phyloP scores from a whole-genome alignment of 2,329 filamentous ascomycete species.

The Fusarium lyarnte region DNA sequence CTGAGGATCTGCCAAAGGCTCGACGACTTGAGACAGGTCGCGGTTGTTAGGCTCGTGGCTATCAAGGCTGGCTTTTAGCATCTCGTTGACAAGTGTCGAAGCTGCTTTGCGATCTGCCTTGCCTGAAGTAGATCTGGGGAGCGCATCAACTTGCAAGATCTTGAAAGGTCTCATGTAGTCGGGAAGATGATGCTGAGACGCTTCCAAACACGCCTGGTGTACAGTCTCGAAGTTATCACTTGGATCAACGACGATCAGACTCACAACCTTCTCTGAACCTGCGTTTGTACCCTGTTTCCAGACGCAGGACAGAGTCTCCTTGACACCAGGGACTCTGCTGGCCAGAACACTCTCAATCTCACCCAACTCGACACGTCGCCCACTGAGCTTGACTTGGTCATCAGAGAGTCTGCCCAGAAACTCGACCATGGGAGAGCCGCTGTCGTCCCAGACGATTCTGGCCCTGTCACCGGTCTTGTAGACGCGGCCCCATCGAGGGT shows the following conservation, averaged over 20 bases:
- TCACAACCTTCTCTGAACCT: conserved; percentile 19
- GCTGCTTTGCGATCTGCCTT: conserved; percentile 14
- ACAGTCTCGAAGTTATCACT: not conserved
- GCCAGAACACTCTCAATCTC: conserved; percentile 19
- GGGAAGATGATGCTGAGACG: not conserved
- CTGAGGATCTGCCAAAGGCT: not conserved
- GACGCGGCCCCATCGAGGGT: not conserved
- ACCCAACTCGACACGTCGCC: conserved; percentile 18
- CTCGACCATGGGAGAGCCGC: not conserved
- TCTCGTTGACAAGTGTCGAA: not conserved
- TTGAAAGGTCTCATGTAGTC: conserved; percentile 29
- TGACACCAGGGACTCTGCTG: not conserved
- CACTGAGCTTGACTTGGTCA: conserved; percentile 25
- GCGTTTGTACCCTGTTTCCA: not conserved
- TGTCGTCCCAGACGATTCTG: not conserved
- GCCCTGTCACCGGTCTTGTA: conserved; percentile 22
- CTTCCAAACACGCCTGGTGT: not conserved
- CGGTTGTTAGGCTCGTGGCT: fast-evolving
- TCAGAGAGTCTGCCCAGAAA: conserved; percentile 22
- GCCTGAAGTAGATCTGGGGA: conserved; percentile 10
- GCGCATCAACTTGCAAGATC: not conserved
- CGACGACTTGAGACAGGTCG: fast-evolving
- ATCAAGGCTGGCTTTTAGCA: fast-evolving
- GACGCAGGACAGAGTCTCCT: not conserved
- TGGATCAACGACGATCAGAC: not conserved